A percentile compares a stretch with the other conserved stretches of the same genome.
Evolutionary conservation across 108 stramenopile species (phyloP).

Genomic region (Skeletonema grethae): DNA sequence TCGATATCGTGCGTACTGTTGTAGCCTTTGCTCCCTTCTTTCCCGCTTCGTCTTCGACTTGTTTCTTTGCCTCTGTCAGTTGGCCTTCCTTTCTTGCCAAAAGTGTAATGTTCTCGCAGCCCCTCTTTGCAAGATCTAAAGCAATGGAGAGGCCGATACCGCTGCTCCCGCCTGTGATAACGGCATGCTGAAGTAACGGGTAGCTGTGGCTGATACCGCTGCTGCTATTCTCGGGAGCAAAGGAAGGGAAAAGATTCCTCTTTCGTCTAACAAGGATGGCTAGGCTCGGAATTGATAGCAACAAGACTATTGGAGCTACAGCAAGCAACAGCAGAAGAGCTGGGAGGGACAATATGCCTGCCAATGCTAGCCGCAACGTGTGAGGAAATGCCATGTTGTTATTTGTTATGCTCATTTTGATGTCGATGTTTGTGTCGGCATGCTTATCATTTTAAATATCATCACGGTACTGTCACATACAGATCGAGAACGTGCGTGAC

Average conservation of each 20-base stretch:
- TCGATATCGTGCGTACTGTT: conserved; percentile 51
- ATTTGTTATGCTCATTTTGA: too few relatives aligned
- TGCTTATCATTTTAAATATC: too few relatives aligned
- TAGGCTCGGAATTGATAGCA: conserved; percentile 65
- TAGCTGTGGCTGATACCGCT: conserved; percentile 5
- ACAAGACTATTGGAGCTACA: conserved; percentile 49
- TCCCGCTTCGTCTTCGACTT: conserved; percentile 36
- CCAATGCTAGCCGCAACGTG: conserved; percentile 33
- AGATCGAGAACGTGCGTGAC: too few relatives aligned
- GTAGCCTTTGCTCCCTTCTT: conserved; percentile 5
- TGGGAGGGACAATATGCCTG: conserved; percentile 63
- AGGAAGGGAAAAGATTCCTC: conserved; percentile 23
- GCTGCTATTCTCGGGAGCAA: conserved; percentile 1
- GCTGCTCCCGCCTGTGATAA: conserved; percentile 83
- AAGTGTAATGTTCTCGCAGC: conserved; percentile 66
- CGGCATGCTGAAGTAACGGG: conserved; percentile 60
- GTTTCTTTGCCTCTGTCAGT: conserved; percentile 61
- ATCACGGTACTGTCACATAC: too few relatives aligned
- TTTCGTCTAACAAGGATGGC: conserved; percentile 56
- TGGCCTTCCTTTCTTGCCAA: conserved; percentile 67
- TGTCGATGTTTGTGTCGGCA: too few relatives aligned
- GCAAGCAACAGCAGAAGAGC: conserved; percentile 48
- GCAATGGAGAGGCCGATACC: conserved; percentile 89
- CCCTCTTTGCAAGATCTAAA: conserved; percentile 56
- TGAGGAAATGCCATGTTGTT: conserved; percentile 35